Evolutionary conservation across 2,329 filamentous ascomycete species (phyloP).

Genomic region (Chaetomiaceae sp.): DNA sequence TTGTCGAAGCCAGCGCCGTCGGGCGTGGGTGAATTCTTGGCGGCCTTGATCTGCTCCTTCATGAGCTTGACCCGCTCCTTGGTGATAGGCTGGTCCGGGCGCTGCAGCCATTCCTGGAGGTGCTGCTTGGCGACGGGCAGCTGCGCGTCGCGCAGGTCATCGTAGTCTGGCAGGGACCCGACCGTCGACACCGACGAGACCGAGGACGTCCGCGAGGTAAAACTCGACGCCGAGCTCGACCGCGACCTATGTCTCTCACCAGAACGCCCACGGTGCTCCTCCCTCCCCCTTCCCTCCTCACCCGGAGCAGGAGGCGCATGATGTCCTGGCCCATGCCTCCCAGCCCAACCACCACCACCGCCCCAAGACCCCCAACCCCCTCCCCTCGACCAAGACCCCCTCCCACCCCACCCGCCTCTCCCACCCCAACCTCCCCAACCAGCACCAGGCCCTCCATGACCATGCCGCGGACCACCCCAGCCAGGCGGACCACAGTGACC

Average conservation of each 20-base stretch:
- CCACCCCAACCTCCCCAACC: not conserved
- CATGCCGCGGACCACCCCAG: not conserved
- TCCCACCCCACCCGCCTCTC: not conserved
- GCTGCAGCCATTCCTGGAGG: slow-evolving; percentile 46
- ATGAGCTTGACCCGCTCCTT: slow-evolving; percentile 41
- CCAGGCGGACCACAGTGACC: not conserved
- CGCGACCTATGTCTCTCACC: slow-evolving; percentile 20
- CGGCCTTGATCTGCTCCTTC: slow-evolving; percentile 41
- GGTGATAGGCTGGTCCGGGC: slow-evolving; percentile 47
- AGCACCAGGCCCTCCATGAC: slow-evolving; percentile 4
- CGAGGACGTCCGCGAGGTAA: slow-evolving; percentile 34
- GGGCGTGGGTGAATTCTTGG: slow-evolving; percentile 4
- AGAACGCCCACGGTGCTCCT: not conserved
- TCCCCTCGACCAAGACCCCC: no score
- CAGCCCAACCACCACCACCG: not conserved
- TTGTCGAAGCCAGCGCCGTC: slow-evolving; percentile 26
- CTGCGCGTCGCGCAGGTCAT: slow-evolving; percentile 46
- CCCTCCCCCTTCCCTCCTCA: slow-evolving; percentile 3
- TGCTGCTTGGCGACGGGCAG: slow-evolving; percentile 43
- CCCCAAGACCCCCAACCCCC: not conserved
- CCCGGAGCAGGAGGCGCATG: not conserved
- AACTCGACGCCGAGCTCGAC: slow-evolving; percentile 34
- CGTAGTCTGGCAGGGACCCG: slow-evolving; percentile 51
- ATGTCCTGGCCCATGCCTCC: not conserved
- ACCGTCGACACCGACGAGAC: slow-evolving; percentile 38